Evolutionary conservation across 2,329 filamentous ascomycete genomes (phyloP), one percentile per base, ranked within the genome.

Genomic region (Talaromyces sp.): DNA sequence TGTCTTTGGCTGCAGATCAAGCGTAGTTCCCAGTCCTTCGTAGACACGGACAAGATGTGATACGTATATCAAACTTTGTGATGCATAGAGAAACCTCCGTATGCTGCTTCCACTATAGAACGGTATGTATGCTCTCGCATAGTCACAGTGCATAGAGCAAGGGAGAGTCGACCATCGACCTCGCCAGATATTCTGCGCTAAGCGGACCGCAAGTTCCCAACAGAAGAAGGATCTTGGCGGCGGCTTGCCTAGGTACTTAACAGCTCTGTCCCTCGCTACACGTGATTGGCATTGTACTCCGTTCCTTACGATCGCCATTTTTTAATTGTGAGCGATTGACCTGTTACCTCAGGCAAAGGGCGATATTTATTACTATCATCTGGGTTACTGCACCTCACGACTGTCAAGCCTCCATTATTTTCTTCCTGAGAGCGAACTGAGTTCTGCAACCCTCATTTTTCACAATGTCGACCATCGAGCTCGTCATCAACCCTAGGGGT

Each of bases 401-500:
- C 53, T 17, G 17, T 34, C 31, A 7, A 19, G 11, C 15, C 19
- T 59, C 56, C 27, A 19, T 38, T 38, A 38, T 36, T 29, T 27
- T 59, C 19, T 56, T 31, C 19, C 11, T n/a, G 10, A 38, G n/a
- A 22, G 13, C n/a, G 17, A 54, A 34, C 27, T 19, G 27, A 27
- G 17, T 34, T 51, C 17, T 38, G 11, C 17, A 5, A 36, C 54
- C 7, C 7, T 53, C 34, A 22, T n/a, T 31, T 36, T 6, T 17
- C 51, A 53, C 29, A 34, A 66, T 66, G 64, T 53, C 64, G n/a
- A 61, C 53, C 36, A 66, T 66, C 40, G 27, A 77, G 71, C 53
- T 78, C 72, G 65, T 77, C 76, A 62, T 81, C 77, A 66, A 66
- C 54, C 64, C 64, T 43, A 61, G 64, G 61, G 64, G 68, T 79